Percentiles rank a stretch among this genome's conserved stretches.
phyloP scores from a whole-genome alignment of 2,329 filamentous ascomycete genomes.

The Diaporthe capsici region DNA sequence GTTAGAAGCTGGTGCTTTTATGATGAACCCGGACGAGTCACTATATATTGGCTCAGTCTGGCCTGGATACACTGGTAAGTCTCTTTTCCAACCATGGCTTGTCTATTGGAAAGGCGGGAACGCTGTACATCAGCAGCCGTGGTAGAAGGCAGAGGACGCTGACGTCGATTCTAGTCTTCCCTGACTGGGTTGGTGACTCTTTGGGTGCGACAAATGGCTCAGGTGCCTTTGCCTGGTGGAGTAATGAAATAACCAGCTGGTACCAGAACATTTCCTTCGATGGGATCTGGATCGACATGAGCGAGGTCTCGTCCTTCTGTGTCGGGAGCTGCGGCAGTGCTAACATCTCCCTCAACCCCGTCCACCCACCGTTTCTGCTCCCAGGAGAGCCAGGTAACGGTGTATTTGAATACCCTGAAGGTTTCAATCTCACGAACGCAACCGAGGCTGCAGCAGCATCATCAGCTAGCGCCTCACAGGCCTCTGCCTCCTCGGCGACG shows the following conservation, averaged over 20 bases:
- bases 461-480: conserved; percentile 59
- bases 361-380: conserved; percentile 75
- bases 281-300: conserved; percentile 72
- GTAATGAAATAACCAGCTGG: conserved; percentile 70
- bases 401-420: conserved; percentile 75
- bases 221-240: conserved; percentile 78
- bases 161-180: conserved; percentile 63
- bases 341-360: conserved; percentile 76
- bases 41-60: conserved; percentile 76
- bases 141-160: not conserved
- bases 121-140: no score
- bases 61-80: conserved; percentile 73
- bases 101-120: no score
- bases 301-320: conserved; percentile 75
- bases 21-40: conserved; percentile 71
- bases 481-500: conserved; percentile 49
- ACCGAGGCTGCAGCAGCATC: conserved; percentile 76
- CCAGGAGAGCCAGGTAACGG: conserved; percentile 75
- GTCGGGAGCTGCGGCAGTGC: conserved; percentile 79
- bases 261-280: conserved; percentile 66
- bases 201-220: conserved; percentile 65
- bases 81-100: not conserved
- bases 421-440: conserved; percentile 77
- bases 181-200: conserved; percentile 77
- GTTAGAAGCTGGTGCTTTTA: conserved; percentile 64